A percentile compares a stretch with the other conserved stretches of the same genome.
These are phyloP conservation scores for Pezicula neosporulosa DNA, from an alignment of 2,329 filamentous ascomycete genomes.

Conservation along the genomic window DNA sequence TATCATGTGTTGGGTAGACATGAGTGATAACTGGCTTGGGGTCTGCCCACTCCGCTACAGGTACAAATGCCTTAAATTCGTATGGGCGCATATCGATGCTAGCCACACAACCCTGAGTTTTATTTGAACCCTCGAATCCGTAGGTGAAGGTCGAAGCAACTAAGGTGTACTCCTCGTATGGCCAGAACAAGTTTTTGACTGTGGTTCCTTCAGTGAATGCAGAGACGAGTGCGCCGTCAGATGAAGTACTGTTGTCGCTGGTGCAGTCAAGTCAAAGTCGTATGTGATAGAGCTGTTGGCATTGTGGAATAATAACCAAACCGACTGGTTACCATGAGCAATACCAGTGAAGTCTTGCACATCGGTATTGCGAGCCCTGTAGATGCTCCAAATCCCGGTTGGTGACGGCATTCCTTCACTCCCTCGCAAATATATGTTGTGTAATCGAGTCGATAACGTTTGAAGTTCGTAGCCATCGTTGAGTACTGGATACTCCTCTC, in stretches of 20 bases:
- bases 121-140: conserved; percentile 16
- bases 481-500: conserved; percentile 50
- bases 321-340: conserved; percentile 38
- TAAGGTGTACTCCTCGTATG: conserved; percentile 53
- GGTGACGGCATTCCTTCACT: conserved; percentile 51
- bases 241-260: conserved; percentile 28
- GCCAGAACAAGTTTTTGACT: conserved; percentile 59
- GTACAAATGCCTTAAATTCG: conserved; percentile 56
- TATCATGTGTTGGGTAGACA: conserved; percentile 54
- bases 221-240: conserved; percentile 41
- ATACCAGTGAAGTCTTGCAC: conserved; percentile 47
- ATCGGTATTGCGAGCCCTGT: conserved; percentile 37
- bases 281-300: conserved; percentile 45
- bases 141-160: conserved; percentile 40
- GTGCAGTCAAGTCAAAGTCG: conserved; percentile 52
- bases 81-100: conserved; percentile 48
- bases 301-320: conserved; percentile 43
- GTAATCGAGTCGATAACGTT: conserved; percentile 44
- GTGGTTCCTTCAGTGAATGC: conserved; percentile 48
- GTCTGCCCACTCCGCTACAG: conserved; percentile 43
- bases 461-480: conserved; percentile 55
- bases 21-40: conserved; percentile 53
- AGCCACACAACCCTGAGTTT: conserved; percentile 47
- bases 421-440: conserved; percentile 48
- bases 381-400: conserved; percentile 57